Percentiles rank a stretch among this genome's conserved stretches.
Conservation (phyloP, 257 asterid species). For the Lantana camara region DNA sequence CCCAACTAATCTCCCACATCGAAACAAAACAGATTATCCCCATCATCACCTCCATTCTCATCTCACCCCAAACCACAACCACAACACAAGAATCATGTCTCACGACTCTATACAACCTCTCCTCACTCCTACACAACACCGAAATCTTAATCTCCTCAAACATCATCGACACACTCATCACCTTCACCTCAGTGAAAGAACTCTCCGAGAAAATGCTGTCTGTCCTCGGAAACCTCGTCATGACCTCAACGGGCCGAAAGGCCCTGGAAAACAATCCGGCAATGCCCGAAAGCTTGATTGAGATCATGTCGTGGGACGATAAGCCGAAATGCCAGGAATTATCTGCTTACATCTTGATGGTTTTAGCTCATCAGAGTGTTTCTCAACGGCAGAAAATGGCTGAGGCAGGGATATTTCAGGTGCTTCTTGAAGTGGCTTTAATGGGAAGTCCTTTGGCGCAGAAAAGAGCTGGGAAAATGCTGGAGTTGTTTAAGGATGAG, state of each 20-base stretch:
- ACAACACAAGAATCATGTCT: slow-evolving; percentile 47
- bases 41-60: slow-evolving; percentile 43
- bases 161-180: slow-evolving; percentile 35
- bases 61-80: slow-evolving; percentile 32
- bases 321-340: slow-evolving; percentile 61
- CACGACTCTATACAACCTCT: slow-evolving; percentile 47
- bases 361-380: slow-evolving; percentile 65
- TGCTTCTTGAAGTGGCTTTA: slow-evolving; percentile 64
- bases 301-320: slow-evolving; percentile 65
- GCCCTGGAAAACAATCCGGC: slow-evolving; percentile 43
- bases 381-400: slow-evolving; percentile 61
- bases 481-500: slow-evolving; percentile 71
- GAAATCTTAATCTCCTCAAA: slow-evolving; percentile 32
- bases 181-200: slow-evolving; percentile 33
- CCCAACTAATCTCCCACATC: slow-evolving; percentile 32
- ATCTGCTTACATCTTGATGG: slow-evolving; percentile 59
- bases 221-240: slow-evolving; percentile 52
- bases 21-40: slow-evolving; percentile 36
- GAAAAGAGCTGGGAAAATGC: slow-evolving; percentile 58
- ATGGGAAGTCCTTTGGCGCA: slow-evolving; percentile 68
- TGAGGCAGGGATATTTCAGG: slow-evolving; percentile 59
- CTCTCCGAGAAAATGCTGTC: slow-evolving; percentile 60
- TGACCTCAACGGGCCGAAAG: slow-evolving; percentile 51
- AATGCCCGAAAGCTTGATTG: slow-evolving; percentile 60
- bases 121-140: slow-evolving; percentile 51